These are phyloP conservation scores for Ascoidea rubescens DNA, from an alignment of 805 yeast genomes.

Conservation along the genomic window DNA sequence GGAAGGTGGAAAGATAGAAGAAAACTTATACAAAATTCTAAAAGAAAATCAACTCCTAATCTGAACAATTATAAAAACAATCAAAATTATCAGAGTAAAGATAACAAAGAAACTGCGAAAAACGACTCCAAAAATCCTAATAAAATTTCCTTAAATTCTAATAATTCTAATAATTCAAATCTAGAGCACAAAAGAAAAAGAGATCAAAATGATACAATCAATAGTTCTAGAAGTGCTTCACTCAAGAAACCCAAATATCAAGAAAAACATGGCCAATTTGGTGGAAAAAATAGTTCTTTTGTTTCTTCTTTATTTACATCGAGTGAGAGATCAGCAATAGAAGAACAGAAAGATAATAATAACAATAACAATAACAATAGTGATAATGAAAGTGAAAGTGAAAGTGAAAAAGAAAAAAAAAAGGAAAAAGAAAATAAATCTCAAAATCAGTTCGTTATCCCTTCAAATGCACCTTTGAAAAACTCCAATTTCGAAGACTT, in stretches of 20 bases:
- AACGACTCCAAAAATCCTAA: conserved; percentile 2
- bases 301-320: conserved; percentile 80
- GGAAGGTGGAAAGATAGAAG: conserved; percentile 80
- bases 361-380: no score
- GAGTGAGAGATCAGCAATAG: conserved; percentile 35
- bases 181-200: conserved; percentile 30
- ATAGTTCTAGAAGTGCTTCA: not conserved
- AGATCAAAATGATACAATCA: conserved; percentile 26
- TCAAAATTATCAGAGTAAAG: conserved; percentile 1
- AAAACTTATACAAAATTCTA: conserved; percentile 34
- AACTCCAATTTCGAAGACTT: conserved; percentile 55
- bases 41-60: conserved; percentile 14
- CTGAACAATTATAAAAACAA: conserved; percentile 8
- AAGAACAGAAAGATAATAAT: conserved; percentile 18
- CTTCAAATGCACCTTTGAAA: conserved; percentile 77
- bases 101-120: conserved; percentile 4
- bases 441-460: conserved; percentile 18
- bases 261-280: not conserved
- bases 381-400: no score
- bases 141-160: conserved; percentile 5
- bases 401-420: no score
- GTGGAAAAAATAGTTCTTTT: conserved; percentile 47
- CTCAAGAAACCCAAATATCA: not conserved
- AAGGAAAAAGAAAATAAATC: conserved; percentile 11
- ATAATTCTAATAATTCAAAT: conserved; percentile 18